Conservation (phyloP, 1,284 basidiomycete genomes). For the Irpex rosettiformis region DNA sequence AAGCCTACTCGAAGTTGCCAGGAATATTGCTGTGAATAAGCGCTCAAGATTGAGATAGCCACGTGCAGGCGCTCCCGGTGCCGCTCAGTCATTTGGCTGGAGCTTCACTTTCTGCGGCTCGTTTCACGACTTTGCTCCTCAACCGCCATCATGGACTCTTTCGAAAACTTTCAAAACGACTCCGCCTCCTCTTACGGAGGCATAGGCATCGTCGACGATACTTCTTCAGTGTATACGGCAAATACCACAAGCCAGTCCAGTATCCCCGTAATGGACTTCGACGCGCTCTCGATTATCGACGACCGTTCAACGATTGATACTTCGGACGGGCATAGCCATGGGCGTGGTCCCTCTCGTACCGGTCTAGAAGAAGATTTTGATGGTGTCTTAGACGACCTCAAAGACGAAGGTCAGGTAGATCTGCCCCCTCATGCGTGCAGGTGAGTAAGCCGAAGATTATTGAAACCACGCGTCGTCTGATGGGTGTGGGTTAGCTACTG, state of each 20-base stretch:
- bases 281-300: conserved; percentile 62
- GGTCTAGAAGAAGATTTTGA: conserved; percentile 82
- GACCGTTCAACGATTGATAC: conserved; percentile 38
- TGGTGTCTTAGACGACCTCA: conserved; percentile 81
- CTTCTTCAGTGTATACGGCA: conserved; percentile 79
- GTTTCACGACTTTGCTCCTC: not conserved
- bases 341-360: conserved; percentile 28
- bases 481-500: conserved; percentile 70
- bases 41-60: not conserved
- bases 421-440: conserved; percentile 91
- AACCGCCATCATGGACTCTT: conserved; percentile 57
- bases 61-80: not conserved
- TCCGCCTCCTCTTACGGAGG: conserved; percentile 75
- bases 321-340: conserved; percentile 31
- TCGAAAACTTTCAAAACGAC: conserved; percentile 86
- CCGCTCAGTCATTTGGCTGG: conserved; percentile 1
- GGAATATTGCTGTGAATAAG: not conserved
- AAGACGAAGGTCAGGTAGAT: conserved; percentile 82
- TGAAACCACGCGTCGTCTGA: conserved; percentile 1
- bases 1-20: not conserved
- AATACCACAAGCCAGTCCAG: conserved; percentile 44
- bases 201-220: conserved; percentile 77
- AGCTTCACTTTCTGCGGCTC: not conserved
- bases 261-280: conserved; percentile 54
- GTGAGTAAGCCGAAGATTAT: conserved; percentile 41